These are phyloP conservation scores for Strobilomyces dryophilus DNA, from an alignment of 768 basidiomycete genomes.

Conservation along the genomic window DNA sequence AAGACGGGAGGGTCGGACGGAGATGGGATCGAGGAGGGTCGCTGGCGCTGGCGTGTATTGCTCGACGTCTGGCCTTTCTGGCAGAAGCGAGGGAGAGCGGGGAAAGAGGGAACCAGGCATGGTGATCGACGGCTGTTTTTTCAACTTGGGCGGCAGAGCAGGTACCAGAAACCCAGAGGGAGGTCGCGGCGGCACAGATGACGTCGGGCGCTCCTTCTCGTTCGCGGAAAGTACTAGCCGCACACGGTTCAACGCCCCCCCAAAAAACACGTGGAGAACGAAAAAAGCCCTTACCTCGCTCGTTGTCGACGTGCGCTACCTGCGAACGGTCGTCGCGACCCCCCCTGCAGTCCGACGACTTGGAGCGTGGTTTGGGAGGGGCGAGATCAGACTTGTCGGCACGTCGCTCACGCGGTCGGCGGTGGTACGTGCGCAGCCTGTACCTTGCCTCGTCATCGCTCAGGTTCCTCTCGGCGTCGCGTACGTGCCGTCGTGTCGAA, in stretches of 20 bases:
- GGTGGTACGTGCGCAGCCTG: constrained; percentile 6
- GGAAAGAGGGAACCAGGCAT: constrained; percentile 83
- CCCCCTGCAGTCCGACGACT: constrained; percentile 14
- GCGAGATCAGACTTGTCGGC: constrained; percentile 2
- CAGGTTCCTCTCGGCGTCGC: constrained; percentile 8
- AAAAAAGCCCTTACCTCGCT: constrained; percentile 19
- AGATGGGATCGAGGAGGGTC: background rate
- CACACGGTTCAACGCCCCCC: constrained; percentile 4
- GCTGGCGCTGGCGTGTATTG: background rate
- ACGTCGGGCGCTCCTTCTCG: constrained; percentile 19
- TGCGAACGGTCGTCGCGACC: background rate
- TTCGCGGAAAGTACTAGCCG: constrained; percentile 19
- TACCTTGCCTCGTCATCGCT: constrained; percentile 12
- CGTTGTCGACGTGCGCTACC: constrained; percentile 1
- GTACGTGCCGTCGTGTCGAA: constrained; percentile 4
- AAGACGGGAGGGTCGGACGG: background rate
- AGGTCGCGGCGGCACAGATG: constrained; percentile 14
- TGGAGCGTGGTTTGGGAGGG: constrained; percentile 20
- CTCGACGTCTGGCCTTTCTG: too few species aligned
- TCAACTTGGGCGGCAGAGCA: constrained; percentile 28
- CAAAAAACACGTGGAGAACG: background rate
- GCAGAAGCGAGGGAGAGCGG: constrained; percentile 63
- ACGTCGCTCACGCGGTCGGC: constrained; percentile 6
- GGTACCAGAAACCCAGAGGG: constrained; percentile 18
- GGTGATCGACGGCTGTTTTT: constrained; percentile 41